A percentile compares a stretch with the other conserved stretches of the same genome.
Evolutionary conservation across 495 filamentous ascomycete genomes (phyloP).

Genomic region (Penicillium lividum): DNA sequence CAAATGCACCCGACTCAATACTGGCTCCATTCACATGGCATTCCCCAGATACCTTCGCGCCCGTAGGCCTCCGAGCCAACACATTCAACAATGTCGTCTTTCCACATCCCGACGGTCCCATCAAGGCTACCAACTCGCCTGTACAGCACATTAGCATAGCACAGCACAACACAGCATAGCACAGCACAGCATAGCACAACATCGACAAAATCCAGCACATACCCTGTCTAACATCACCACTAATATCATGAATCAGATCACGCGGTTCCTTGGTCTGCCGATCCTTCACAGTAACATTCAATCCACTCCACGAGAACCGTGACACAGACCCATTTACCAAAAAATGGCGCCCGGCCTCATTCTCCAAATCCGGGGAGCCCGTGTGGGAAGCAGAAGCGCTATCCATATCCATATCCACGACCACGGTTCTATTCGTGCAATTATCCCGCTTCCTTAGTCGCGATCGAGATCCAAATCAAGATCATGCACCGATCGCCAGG

Average conservation of each 20-base stretch:
- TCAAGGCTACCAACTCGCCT: constrained; percentile 74
- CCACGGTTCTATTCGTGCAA: too few species aligned
- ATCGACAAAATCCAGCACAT: background rate
- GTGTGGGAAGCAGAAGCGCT: background rate
- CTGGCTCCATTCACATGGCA: constrained; percentile 59
- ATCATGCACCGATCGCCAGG: background rate
- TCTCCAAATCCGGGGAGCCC: constrained; percentile 19
- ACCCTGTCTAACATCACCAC: constrained; percentile 36
- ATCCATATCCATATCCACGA: background rate
- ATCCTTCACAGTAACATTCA: constrained; percentile 71
- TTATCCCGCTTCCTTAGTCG: background rate
- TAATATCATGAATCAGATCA: constrained; percentile 41
- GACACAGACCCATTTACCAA: constrained; percentile 40
- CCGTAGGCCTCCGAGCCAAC: constrained; percentile 60
- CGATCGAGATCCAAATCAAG: background rate
- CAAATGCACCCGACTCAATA: constrained; percentile 31
- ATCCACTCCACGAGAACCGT: constrained; percentile 60
- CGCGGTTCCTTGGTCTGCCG: constrained; percentile 57
- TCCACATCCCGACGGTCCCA: constrained; percentile 75
- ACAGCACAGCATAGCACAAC: background rate
- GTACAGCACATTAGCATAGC: constrained; percentile 5
- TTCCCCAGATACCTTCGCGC: constrained; percentile 48
- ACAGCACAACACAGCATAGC: background rate
- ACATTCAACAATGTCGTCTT: constrained; percentile 79
- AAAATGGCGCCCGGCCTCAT: constrained; percentile 31